phyloP scores from a whole-genome alignment of 1,139 yeast genomes.

The Blastobotrys arbuscula region DNA sequence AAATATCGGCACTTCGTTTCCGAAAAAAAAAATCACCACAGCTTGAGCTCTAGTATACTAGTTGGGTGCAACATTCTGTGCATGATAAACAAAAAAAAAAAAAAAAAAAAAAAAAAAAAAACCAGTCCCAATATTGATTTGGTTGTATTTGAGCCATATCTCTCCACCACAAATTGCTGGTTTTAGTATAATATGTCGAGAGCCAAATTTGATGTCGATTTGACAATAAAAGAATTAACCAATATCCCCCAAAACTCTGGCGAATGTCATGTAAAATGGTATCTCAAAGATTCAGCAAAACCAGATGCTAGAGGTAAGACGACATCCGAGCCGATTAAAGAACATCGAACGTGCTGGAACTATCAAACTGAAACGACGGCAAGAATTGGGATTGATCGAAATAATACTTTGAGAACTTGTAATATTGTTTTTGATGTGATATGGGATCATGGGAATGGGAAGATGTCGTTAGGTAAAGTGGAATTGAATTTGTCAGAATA shows the following conservation, averaged over 20 bases:
- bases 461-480: conserved; percentile 56
- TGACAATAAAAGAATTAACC: conserved; percentile 61
- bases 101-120: background rate
- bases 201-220: conserved; percentile 53
- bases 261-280: conserved; percentile 59
- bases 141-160: no score
- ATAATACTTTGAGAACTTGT: conserved; percentile 28
- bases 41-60: no score
- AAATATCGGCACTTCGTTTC: no score
- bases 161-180: no score
- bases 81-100: background rate
- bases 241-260: conserved; percentile 83
- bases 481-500: conserved; percentile 70
- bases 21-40: no score
- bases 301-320: conserved; percentile 44
- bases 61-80: no score
- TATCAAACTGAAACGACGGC: conserved; percentile 37
- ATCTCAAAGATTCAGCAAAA: conserved; percentile 40
- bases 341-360: conserved; percentile 49
- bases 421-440: conserved; percentile 34
- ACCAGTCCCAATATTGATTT: background rate
- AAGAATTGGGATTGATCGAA: conserved; percentile 40
- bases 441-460: conserved; percentile 33
- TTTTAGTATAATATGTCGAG: conserved; percentile 20
- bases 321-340: conserved; percentile 39